Conservation (phyloP, 768 basidiomycete species). For the Rhodotorula graminis region DNA sequence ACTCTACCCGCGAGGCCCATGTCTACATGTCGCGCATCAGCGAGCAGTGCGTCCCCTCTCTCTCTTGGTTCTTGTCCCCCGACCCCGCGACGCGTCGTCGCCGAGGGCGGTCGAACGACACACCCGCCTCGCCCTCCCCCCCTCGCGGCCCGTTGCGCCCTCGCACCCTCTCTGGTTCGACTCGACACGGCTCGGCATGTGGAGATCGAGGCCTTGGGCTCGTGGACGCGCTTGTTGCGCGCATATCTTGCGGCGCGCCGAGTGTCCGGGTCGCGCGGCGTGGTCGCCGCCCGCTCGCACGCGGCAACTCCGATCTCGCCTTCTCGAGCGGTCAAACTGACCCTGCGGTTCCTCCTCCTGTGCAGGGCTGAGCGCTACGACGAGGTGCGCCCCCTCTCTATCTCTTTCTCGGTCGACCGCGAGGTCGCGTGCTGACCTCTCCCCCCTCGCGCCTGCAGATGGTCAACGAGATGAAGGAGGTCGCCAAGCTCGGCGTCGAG, state of each 20-base stretch:
- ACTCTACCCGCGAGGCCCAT: conserved; percentile 17
- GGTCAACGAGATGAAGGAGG: conserved; percentile 41
- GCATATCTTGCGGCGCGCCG: too few species aligned
- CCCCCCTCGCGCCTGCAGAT: conserved; percentile 3
- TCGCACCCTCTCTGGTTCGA: neutral
- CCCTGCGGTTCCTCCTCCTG: neutral
- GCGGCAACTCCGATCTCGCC: neutral
- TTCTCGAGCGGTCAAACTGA: neutral
- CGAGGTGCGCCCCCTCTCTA: conserved; percentile 17
- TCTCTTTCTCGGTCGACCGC: neutral
- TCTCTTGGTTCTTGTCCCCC: neutral
- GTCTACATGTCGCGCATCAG: conserved; percentile 40
- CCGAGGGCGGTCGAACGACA: neutral
- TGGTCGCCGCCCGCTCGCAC: too few species aligned
- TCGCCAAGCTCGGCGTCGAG: conserved; percentile 66
- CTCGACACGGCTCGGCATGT: too few species aligned
- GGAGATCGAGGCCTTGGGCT: too few species aligned
- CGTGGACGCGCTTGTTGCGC: neutral
- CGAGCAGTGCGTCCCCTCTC: conserved; percentile 26
- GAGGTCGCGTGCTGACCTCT: neutral
- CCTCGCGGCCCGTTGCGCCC: neutral
- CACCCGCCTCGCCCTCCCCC: neutral
- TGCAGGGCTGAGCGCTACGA: conserved; percentile 35
- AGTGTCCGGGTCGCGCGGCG: too few species aligned
- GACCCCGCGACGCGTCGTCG: neutral